Base-by-base conservation (phyloP, 306 rosid genomes). In the Cucurbita argyrosperma region DNA sequence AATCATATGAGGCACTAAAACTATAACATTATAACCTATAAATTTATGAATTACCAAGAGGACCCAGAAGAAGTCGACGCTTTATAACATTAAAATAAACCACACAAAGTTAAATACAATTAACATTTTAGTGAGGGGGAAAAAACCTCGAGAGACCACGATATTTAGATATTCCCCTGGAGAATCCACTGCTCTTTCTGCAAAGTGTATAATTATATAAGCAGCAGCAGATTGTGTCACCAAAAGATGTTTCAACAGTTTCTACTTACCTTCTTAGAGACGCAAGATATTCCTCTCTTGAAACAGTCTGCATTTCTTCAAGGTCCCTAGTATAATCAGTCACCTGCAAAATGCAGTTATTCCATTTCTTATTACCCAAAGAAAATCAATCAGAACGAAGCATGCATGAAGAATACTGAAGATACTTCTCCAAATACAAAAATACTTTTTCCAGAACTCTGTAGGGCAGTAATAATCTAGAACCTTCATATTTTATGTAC, bases 101-200 rank as follows among this genome's bases (percentile, higher is more conserved):
- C 19, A 15, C 55, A 51, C 3, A 51, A 49, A 49, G 19, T 6
- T 51, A 6, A 51, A 51, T 51, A 51, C 19, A 15, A 15, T 15
- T 0, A 49, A 49, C 53, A 49, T 49, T 49, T 49, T 49, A 13
- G 53, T 13, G 55, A 15, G 55, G 55, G 6, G 55, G 0, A 15
- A 45, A 77, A 64, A 82, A 91, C 99, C 99, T 94, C 38, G 99
- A 85, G 59, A 94, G 92, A 57, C 90, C 96, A 26, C 97, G 95
- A 83, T 88, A 94, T 85, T 91, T 95, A 77, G 99, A 83, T 59
- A 95, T 79, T 80, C 99, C 99, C 84, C 97, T 84, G 12, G 99
- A 91, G 86, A 95, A 95, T 14, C 99, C 99, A 75, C 99, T 95
- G 89, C 99, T 95, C 87, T 95, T 95, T 88, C 99, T 95, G 96